Conservation (phyloP, 805 yeast species). For the Metschnikowia aberdeeniae region DNA sequence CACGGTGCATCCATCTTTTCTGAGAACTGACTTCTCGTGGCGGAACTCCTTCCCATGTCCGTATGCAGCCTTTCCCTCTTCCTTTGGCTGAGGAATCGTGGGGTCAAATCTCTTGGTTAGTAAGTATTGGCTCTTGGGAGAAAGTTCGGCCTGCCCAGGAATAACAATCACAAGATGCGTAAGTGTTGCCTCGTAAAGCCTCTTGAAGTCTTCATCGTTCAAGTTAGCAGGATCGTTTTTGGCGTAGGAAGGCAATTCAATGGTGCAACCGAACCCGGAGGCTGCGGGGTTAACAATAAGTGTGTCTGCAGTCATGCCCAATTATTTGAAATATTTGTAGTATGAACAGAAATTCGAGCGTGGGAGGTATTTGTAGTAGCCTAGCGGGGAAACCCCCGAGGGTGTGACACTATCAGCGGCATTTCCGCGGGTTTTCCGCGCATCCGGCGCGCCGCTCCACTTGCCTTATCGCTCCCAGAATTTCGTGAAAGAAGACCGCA, state of each 20-base stretch:
- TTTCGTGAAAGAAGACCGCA: not conserved
- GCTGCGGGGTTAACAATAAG: slow-evolving; percentile 10
- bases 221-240: slow-evolving; percentile 67
- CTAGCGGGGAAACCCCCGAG: not conserved
- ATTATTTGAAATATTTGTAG: not conserved
- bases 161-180: slow-evolving; percentile 69
- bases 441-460: not conserved
- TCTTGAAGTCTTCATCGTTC: slow-evolving; percentile 59
- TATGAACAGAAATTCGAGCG: not conserved
- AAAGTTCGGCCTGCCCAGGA: slow-evolving; percentile 62
- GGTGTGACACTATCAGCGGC: not conserved
- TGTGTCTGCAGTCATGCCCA: slow-evolving; percentile 6
- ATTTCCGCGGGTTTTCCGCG: not conserved
- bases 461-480: not conserved
- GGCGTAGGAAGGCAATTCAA: slow-evolving; percentile 62
- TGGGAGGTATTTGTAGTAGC: not conserved
- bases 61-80: slow-evolving; percentile 48
- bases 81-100: slow-evolving; percentile 43
- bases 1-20: slow-evolving; percentile 76
- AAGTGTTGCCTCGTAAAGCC: slow-evolving; percentile 60
- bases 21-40: slow-evolving; percentile 55
- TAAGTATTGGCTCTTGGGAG: slow-evolving; percentile 72
- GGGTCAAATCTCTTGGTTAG: slow-evolving; percentile 80
- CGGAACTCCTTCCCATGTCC: slow-evolving; percentile 79
- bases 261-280: slow-evolving; percentile 57